Base-by-base conservation (phyloP, 1,284 basidiomycete species). In the Moesziomyces antarcticus region DNA sequence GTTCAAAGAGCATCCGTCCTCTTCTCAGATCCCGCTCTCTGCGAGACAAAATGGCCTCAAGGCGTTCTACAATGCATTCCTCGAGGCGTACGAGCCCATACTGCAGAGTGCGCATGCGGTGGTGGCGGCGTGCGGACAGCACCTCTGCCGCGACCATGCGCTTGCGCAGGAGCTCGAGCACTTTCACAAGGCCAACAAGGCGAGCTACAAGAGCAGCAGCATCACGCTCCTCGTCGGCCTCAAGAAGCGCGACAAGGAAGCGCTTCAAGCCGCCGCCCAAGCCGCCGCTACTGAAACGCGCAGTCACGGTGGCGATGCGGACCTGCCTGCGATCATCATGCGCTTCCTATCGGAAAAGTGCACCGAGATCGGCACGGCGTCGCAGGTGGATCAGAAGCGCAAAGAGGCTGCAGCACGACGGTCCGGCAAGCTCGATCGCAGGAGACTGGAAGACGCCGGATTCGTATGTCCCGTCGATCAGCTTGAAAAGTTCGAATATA, bases 401-500 rank as follows among this genome's bases (percentile, higher is more conserved):
- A 59, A 61, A 20, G 22, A 42, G 7, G 57, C 45, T 2, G 56
- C 56, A 22, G 56, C 50, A 5, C 55, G 68, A 5, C 44, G 49
- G 46, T 37, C 48, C 2, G 73, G 70, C 25, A 73, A 64, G 37
- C 61, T 81, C 7, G 73, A 72, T 21, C 40, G 57, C 3, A 55
- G 50, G 3, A 66, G 71, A 33, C 41, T 80, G 30, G 53, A 67
- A 24, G 59, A 72, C 4, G 70, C 71, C 14, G 69, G 68, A 2
- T 79, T 80, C 30, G 33, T 77, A 5, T 81, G 78, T 27, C 77
- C 78, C 0, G 65, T 56, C 16, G 71, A 67, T 14, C 62, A 73
- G 33, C 54, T 82, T 18, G 67, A 68, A 22, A 57, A 57, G 45
- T 74, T 59, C 42, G 78, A 78, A 45, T 81, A 79, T 35, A 57